A percentile compares a stretch with the other conserved stretches of the same genome.
Evolutionary conservation across 352 stramenopile genomes (phyloP).

Genomic region (Pythium brachiatum): DNA sequence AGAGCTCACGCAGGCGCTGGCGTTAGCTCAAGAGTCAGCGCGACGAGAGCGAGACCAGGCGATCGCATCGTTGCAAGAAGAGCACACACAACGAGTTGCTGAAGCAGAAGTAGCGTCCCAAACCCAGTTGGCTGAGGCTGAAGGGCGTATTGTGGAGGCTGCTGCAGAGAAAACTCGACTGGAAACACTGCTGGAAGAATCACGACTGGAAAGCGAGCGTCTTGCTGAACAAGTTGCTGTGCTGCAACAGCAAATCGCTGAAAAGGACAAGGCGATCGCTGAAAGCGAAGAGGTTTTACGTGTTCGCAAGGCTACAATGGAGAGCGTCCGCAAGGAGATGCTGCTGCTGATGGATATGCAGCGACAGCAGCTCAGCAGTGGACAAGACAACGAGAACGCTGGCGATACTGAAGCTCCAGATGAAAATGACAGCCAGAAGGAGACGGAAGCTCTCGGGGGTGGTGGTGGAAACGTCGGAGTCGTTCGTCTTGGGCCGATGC

Average conservation of each 20-base stretch:
- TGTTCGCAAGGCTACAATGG: slow-evolving; percentile 42
- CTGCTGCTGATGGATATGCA: slow-evolving; percentile 18
- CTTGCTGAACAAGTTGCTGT: not conserved
- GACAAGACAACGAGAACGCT: not conserved
- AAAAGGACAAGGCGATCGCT: slow-evolving; percentile 20
- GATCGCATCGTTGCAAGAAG: not conserved
- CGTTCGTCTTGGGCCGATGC: slow-evolving; percentile 27
- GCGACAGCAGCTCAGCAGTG: not conserved
- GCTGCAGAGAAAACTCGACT: not conserved
- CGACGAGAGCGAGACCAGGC: not conserved
- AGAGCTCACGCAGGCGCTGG: not conserved
- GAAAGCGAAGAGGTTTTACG: slow-evolving; percentile 35
- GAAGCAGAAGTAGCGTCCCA: not conserved
- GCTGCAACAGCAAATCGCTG: slow-evolving; percentile 14
- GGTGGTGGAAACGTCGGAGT: not conserved
- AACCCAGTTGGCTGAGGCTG: not conserved
- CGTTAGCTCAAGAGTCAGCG: not conserved
- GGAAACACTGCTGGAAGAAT: not conserved
- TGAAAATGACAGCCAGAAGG: not conserved
- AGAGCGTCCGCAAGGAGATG: slow-evolving; percentile 49
- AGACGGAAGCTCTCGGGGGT: not conserved
- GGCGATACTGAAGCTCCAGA: not conserved
- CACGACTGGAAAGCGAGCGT: not conserved
- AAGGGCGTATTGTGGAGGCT: not conserved
- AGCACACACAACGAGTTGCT: not conserved